phyloP scores from a whole-genome alignment of 768 basidiomycete species.

The Brasilioporus rufonigricans region DNA sequence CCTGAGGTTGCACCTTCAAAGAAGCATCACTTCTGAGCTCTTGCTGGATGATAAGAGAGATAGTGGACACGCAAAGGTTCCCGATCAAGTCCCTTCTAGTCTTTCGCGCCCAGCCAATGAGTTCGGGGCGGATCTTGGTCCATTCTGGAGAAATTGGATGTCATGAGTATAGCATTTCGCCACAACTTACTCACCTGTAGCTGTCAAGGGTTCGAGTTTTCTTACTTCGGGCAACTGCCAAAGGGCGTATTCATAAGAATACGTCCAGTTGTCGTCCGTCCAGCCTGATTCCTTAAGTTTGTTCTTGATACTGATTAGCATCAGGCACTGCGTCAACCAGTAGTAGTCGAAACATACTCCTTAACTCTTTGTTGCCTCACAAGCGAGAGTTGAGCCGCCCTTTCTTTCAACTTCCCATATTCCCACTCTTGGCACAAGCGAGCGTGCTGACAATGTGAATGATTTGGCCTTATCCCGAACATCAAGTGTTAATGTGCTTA shows the following conservation, averaged over 20 bases:
- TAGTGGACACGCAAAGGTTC: rapidly evolving
- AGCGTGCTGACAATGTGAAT: slow-evolving; percentile 8
- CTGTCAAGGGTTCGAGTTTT: slow-evolving; percentile 1
- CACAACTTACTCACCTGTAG: slow-evolving; percentile 3
- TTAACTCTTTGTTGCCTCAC: slow-evolving; percentile 1
- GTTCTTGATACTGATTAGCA: not conserved
- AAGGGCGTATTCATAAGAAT: not conserved
- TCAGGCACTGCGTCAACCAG: not conserved
- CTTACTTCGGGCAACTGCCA: slow-evolving; percentile 3
- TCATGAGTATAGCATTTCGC: no score
- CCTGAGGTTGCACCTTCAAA: not conserved
- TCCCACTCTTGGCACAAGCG: slow-evolving; percentile 1
- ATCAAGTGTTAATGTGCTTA: not conserved
- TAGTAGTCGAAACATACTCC: slow-evolving; percentile 1
- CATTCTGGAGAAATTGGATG: slow-evolving; percentile 4
- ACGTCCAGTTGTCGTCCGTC: not conserved
- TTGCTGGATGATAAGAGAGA: not conserved
- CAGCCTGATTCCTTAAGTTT: not conserved
- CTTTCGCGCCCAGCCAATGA: not conserved
- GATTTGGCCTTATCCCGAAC: not conserved
- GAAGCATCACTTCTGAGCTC: not conserved
- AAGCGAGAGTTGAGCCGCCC: not conserved
- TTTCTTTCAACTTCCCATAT: not conserved
- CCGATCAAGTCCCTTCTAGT: not conserved
- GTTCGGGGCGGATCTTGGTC: slow-evolving; percentile 1